Percentiles rank a stretch among this genome's conserved stretches.
Evolutionary conservation across 768 basidiomycete species (phyloP).

Genomic region (Daedalea quercina): DNA sequence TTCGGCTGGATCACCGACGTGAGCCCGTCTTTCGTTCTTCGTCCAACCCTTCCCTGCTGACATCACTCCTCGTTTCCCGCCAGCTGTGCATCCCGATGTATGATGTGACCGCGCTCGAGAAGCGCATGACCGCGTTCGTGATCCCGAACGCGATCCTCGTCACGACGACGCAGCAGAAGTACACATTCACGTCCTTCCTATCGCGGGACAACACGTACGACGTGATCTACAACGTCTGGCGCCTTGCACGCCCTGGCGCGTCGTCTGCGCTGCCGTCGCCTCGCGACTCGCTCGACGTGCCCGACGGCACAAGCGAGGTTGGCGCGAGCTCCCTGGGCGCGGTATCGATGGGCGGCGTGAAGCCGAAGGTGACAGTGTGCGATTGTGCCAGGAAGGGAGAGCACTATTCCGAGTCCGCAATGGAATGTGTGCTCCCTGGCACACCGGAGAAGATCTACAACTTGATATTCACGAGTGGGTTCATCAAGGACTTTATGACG

Average conservation of each 20-base stretch:
- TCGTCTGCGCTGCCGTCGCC: constrained; percentile 16
- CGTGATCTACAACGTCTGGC: constrained; percentile 95
- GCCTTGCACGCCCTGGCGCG: constrained; percentile 74
- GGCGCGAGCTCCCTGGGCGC: constrained; percentile 7
- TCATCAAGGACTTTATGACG: constrained; percentile 90
- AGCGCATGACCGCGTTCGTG: constrained; percentile 96
- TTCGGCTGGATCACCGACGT: constrained; percentile 99
- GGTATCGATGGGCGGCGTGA: constrained; percentile 7
- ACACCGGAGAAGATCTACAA: constrained; percentile 95
- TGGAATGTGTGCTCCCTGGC: constrained; percentile 79
- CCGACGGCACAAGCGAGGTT: constrained; percentile 1
- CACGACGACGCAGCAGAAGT: constrained; percentile 75
- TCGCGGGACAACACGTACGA: constrained; percentile 95
- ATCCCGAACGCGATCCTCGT: constrained; percentile 96
- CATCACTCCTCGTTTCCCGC: not conserved
- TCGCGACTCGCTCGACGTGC: constrained; percentile 20
- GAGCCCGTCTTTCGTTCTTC: constrained; percentile 28
- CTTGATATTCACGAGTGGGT: constrained; percentile 92
- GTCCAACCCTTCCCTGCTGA: not conserved
- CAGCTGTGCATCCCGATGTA: constrained; percentile 85
- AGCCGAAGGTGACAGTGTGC: constrained; percentile 62
- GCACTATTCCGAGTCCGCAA: constrained; percentile 67
- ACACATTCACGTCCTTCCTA: constrained; percentile 95
- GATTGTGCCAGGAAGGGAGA: constrained; percentile 61
- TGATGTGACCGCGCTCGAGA: constrained; percentile 83